phyloP scores from a whole-genome alignment of 148 eudicot genomes.

The Oxyria digyna region DNA sequence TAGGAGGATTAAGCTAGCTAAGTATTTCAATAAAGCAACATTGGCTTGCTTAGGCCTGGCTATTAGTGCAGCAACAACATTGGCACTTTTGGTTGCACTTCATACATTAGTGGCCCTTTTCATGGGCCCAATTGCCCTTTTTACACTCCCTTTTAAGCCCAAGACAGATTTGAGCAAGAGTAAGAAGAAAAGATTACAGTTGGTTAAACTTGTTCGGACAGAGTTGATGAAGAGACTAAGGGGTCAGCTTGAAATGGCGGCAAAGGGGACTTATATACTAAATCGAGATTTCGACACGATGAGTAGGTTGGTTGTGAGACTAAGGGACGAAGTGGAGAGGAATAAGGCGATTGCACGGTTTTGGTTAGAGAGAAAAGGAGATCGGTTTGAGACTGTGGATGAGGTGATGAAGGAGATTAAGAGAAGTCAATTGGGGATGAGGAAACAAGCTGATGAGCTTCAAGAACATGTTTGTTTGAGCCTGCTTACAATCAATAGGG shows the following conservation, averaged over 20 bases:
- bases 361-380: slow-evolving; percentile 30
- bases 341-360: slow-evolving; percentile 22
- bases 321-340: slow-evolving; percentile 32
- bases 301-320: slow-evolving; percentile 24
- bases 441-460: slow-evolving; percentile 39
- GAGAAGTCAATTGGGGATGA: slow-evolving; percentile 28
- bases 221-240: slow-evolving; percentile 23
- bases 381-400: slow-evolving; percentile 15
- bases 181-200: slow-evolving; percentile 13
- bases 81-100: slow-evolving; percentile 25
- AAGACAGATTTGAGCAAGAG: neutral
- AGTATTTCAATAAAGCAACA: slow-evolving; percentile 29
- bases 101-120: slow-evolving; percentile 27
- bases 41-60: slow-evolving; percentile 23
- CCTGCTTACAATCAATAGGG: slow-evolving; percentile 41
- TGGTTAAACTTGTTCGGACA: slow-evolving; percentile 14
- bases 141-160: slow-evolving; percentile 22
- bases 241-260: slow-evolving; percentile 41
- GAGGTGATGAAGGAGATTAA: slow-evolving; percentile 29
- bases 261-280: slow-evolving; percentile 43
- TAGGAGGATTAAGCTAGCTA: slow-evolving; percentile 23
- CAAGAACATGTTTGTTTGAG: slow-evolving; percentile 48
- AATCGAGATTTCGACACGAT: slow-evolving; percentile 43
- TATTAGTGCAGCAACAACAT: slow-evolving; percentile 21
- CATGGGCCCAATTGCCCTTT: slow-evolving; percentile 25